phyloP scores from a whole-genome alignment of 768 basidiomycete species.

The Suillus spraguei region DNA sequence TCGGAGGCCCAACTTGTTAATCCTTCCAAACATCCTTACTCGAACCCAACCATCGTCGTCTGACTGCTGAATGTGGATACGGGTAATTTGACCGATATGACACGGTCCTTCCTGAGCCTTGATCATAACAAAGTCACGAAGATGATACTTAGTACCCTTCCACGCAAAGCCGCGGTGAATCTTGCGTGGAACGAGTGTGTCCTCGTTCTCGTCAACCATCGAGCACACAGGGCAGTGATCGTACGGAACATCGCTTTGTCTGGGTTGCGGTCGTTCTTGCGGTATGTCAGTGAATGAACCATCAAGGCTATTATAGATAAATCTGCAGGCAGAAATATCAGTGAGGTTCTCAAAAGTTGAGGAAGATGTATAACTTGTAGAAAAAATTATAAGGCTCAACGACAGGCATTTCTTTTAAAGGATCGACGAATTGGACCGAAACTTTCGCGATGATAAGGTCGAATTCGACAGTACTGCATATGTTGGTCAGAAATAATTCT shows the following conservation, averaged over 20 bases:
- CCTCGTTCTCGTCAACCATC: slow-evolving; percentile 32
- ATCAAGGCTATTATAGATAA: slow-evolving; percentile 47
- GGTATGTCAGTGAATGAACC: slow-evolving; percentile 51
- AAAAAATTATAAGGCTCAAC: slow-evolving; percentile 48
- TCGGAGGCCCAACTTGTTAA: slow-evolving; percentile 38
- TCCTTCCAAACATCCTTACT: slow-evolving; percentile 52
- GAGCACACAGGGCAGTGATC: slow-evolving; percentile 59
- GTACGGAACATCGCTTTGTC: slow-evolving; percentile 33
- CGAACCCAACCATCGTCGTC: slow-evolving; percentile 27
- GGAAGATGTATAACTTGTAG: slow-evolving; percentile 48
- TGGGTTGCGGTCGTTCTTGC: slow-evolving; percentile 19
- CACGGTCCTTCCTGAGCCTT: slow-evolving; percentile 50
- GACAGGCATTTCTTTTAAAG: slow-evolving; percentile 27
- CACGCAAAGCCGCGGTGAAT: slow-evolving; percentile 48
- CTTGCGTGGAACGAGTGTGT: slow-evolving; percentile 30
- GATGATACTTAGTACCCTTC: slow-evolving; percentile 54
- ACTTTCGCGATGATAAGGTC: slow-evolving; percentile 51
- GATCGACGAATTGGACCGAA: slow-evolving; percentile 38
- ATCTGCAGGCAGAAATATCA: slow-evolving; percentile 37
- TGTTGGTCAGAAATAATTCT: slow-evolving; percentile 63
- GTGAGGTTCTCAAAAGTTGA: not conserved
- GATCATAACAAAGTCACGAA: slow-evolving; percentile 62
- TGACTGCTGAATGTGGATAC: slow-evolving; percentile 28
- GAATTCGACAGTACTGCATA: slow-evolving; percentile 50
- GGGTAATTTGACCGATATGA: slow-evolving; percentile 53